These are phyloP conservation scores for Phytophthora crassamura DNA, from an alignment of 352 stramenopile species.

Conservation along the genomic window DNA sequence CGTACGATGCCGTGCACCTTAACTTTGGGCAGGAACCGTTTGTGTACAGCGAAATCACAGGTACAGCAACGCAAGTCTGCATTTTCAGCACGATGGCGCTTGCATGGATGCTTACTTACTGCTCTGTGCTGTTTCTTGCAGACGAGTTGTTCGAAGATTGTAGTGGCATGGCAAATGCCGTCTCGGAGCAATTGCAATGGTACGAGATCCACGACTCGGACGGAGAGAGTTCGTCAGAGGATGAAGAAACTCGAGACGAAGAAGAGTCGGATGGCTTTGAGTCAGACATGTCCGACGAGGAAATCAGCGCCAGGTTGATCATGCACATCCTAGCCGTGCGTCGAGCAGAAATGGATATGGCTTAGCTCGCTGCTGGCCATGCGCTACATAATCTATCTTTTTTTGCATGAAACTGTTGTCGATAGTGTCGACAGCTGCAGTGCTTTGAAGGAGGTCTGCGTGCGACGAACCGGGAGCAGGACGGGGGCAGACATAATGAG, in stretches of 20 bases:
- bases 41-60: conserved; percentile 30
- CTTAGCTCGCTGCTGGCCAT: conserved; percentile 10
- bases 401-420: no score
- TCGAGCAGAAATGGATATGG: conserved; percentile 28
- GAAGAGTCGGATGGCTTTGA: conserved; percentile 19
- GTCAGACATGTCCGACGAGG: conserved; percentile 37
- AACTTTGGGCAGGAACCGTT: conserved; percentile 90
- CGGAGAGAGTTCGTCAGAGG: conserved; percentile 32
- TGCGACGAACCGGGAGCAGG: no score
- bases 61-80: conserved; percentile 8
- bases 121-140: not conserved
- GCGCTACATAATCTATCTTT: no score
- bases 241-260: conserved; percentile 23
- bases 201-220: conserved; percentile 61
- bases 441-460: no score
- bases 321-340: conserved; percentile 38
- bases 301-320: conserved; percentile 36
- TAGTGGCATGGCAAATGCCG: conserved; percentile 26
- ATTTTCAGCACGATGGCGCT: not conserved
- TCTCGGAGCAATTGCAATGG: conserved; percentile 57
- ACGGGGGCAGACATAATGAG: no score
- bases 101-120: not conserved
- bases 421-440: no score
- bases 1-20: conserved; percentile 74
- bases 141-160: conserved; percentile 41